Percentiles rank a stretch among this genome's conserved stretches.
phyloP scores from a whole-genome alignment of 1,284 basidiomycete genomes.

The Ustilago curta region DNA sequence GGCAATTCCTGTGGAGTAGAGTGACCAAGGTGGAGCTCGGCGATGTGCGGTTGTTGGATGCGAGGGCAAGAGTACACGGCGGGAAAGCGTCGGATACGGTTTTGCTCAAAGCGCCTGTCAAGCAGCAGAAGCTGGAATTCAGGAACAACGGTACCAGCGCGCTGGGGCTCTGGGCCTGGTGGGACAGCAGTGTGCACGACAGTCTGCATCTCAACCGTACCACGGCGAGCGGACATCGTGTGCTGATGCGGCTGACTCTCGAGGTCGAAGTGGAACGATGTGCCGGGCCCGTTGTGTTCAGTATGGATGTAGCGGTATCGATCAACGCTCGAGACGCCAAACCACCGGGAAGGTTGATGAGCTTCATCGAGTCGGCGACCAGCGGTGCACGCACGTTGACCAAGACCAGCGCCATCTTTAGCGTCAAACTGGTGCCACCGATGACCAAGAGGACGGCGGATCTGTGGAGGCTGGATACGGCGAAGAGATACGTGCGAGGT shows the following conservation, averaged over 20 bases:
- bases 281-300: constrained; percentile 83
- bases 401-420: constrained; percentile 80
- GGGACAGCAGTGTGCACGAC: constrained; percentile 94
- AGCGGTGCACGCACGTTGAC: constrained; percentile 72
- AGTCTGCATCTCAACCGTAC: constrained; percentile 86
- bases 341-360: constrained; percentile 83
- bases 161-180: constrained; percentile 73
- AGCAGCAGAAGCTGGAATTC: constrained; percentile 59
- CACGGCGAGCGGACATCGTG: constrained; percentile 81
- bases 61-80: constrained; percentile 82
- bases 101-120: constrained; percentile 45
- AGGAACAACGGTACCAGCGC: constrained; percentile 54
- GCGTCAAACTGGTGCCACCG: constrained; percentile 82
- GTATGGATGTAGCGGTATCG: constrained; percentile 86
- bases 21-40: constrained; percentile 83
- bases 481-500: constrained; percentile 90
- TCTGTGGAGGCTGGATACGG: constrained; percentile 93
- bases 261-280: constrained; percentile 85
- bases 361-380: constrained; percentile 63
- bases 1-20: constrained; percentile 85
- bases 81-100: constrained; percentile 72
- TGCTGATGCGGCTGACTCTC: constrained; percentile 83
- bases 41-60: constrained; percentile 84
- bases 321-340: constrained; percentile 87
- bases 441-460: constrained; percentile 87